These are phyloP conservation scores for Tulasnella sp. DNA, from an alignment of 768 basidiomycete genomes.

Conservation along the genomic window DNA sequence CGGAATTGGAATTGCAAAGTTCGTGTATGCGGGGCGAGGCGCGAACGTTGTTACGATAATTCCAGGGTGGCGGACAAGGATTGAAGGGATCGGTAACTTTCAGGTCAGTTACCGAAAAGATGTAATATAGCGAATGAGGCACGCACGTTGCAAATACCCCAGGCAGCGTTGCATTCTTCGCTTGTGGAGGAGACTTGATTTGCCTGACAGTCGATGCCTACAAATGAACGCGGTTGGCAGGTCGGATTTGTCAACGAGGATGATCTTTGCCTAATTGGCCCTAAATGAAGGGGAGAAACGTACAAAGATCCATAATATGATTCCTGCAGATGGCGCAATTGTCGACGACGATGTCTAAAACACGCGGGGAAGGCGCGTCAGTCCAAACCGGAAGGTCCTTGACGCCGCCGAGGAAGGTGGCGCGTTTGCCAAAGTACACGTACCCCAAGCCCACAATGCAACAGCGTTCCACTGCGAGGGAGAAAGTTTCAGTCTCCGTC, in stretches of 20 bases:
- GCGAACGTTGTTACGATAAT: not conserved
- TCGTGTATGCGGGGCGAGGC: not conserved
- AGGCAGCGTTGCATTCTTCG: conserved; percentile 97
- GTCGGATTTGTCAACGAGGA: not conserved
- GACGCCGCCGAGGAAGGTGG: not conserved
- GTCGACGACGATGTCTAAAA: conserved; percentile 92
- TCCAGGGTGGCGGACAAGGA: not conserved
- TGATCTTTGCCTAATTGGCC: not conserved
- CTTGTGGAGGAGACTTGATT: conserved; percentile 97
- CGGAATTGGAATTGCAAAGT: not conserved
- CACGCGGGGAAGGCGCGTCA: conserved; percentile 21
- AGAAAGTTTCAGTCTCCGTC: not conserved
- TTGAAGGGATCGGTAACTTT: not conserved
- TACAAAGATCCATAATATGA: conserved; percentile 99
- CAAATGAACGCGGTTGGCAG: not conserved
- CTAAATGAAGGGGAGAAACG: conserved; percentile 43
- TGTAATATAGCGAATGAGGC: conserved; percentile 9
- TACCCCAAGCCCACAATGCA: conserved; percentile 98
- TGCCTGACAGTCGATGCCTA: conserved; percentile 99
- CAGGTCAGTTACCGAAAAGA: conserved; percentile 8
- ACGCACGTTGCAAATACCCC: conserved; percentile 97
- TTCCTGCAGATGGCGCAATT: conserved; percentile 99
- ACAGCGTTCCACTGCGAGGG: conserved; percentile 94
- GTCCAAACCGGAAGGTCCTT: not conserved
- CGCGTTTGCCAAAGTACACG: conserved; percentile 37